phyloP scores from a whole-genome alignment of 805 yeast species.

The Saccharomycopsis vini region DNA sequence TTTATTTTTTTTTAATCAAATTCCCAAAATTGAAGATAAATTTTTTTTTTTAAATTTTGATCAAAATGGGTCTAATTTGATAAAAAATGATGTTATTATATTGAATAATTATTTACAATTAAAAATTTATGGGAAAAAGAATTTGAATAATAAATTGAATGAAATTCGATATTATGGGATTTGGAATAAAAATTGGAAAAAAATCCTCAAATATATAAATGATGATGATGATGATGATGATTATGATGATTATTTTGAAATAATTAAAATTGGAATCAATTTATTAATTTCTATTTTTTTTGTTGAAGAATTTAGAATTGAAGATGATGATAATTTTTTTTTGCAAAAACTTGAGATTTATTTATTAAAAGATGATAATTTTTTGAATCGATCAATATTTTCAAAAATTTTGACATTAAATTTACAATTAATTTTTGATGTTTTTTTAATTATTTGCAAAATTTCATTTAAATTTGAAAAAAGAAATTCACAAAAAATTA shows the following conservation, averaged over 20 bases:
- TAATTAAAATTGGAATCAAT: slow-evolving; percentile 8
- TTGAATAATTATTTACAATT: slow-evolving; percentile 11
- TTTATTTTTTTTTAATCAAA: neutral
- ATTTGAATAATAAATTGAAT: neutral
- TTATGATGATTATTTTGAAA: slow-evolving; percentile 1
- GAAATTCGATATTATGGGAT: slow-evolving; percentile 7
- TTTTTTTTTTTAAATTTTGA: neutral
- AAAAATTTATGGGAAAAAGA: no score
- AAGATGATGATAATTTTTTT: neutral
- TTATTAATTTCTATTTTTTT: slow-evolving; percentile 11
- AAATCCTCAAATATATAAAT: neutral
- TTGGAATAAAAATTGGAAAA: slow-evolving; percentile 13
- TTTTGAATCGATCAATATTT: neutral
- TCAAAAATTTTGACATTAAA: slow-evolving; percentile 6
- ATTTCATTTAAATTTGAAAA: slow-evolving; percentile 14
- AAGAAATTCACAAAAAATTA: neutral
- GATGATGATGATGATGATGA: neutral
- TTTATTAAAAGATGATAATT: neutral
- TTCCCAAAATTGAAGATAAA: neutral
- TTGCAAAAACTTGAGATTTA: neutral
- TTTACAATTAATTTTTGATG: slow-evolving; percentile 17
- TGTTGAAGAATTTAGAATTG: neutral
- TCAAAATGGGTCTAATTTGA: slow-evolving; percentile 3
- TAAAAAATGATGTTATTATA: slow-evolving; percentile 10
- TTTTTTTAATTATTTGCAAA: slow-evolving; percentile 9